A percentile compares a stretch with the other conserved stretches of the same genome.
Conservation (phyloP, 176 grass and related monocot genomes). For the Tuctoria greenei region DNA sequence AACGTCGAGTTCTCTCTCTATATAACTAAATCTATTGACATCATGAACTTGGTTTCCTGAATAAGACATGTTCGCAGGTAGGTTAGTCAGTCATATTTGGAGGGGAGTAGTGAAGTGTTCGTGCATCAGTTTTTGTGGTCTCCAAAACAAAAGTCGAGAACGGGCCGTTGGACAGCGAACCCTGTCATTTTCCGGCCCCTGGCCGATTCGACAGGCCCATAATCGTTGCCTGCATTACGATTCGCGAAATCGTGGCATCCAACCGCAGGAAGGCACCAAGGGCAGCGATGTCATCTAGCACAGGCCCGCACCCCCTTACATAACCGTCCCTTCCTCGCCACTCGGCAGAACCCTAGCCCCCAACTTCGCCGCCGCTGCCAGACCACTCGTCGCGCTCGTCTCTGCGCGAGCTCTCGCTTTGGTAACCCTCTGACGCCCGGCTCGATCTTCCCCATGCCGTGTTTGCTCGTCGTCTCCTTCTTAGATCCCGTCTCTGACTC, state of each 20-base stretch:
- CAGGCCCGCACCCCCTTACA: neutral
- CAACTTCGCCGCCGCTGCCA: slow-evolving; percentile 20
- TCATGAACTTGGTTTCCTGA: too few species aligned
- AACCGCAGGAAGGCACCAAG: neutral
- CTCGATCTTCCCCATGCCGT: neutral
- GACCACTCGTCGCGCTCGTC: neutral
- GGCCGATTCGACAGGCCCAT: neutral
- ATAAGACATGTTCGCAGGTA: too few species aligned
- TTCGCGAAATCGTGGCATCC: neutral
- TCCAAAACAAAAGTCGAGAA: too few species aligned
- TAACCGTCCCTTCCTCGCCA: neutral
- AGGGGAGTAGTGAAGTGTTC: too few species aligned
- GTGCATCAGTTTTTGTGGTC: too few species aligned
- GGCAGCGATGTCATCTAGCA: slow-evolving; percentile 4
- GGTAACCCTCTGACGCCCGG: slow-evolving; percentile 12
- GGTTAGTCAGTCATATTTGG: too few species aligned
- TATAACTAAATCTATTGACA: too few species aligned
- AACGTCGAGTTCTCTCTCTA: too few species aligned
- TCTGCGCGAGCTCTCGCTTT: slow-evolving; percentile 7
- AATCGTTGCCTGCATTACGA: neutral
- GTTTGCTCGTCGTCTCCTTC: neutral
- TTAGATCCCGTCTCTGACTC: neutral
- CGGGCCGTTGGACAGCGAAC: too few species aligned
- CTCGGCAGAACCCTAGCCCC: slow-evolving; percentile 40
- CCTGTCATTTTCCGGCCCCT: too few species aligned